Base-by-base conservation (phyloP, 2,329 filamentous ascomycete species). In the Talaromyces sp. region DNA sequence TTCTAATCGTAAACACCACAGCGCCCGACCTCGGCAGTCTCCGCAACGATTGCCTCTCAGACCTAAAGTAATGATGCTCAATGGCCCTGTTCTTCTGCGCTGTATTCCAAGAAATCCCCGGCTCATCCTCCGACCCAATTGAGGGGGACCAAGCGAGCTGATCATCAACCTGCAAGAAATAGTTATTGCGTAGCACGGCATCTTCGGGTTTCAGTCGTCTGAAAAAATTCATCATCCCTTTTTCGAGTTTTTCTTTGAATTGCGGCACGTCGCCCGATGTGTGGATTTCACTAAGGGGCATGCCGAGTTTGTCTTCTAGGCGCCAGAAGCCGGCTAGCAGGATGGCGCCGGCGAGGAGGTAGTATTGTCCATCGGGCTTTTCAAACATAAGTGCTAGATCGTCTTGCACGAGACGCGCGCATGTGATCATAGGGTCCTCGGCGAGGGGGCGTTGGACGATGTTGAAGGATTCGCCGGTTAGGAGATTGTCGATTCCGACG, bases 81-180 rank as follows among this genome's bases (percentile, higher is more conserved):
- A 96, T 84, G 0, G 88, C 86, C 59, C 84, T 85, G 69, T 92
- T 83, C 77, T 91, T 91, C 75, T 90, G 84, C 1, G 90, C 90
- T 3, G 88, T 90, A 70, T 83, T 85, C 91, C 91, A 96, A 46
- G 86, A 87, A 1, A 87, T 84, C 0, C 80, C 80, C 0, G 79
- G 76, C 0, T 77, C 76, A 71, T 96, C 90, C 74, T 96, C 92
- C 16, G 77, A 69, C 0, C 91, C 91, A 67, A 96, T 93, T 69
- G 86, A 90, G 69, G 81, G 78, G 64, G 87, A 90, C 91, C 91
- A 96, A 0, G 88, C 80, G 1, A 96, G 79, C 5, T 83, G 76
- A 62, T 92, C 90, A 70, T 96, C 91, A 1, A 95, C 90, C 76
- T 96, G 91, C 66, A 96, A 84, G 78, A 96, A 96, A 76, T 95